Percentiles rank a stretch among this genome's conserved stretches.
Conservation (phyloP, 2,329 filamentous ascomycete species). For the Colletotrichum sp. region DNA sequence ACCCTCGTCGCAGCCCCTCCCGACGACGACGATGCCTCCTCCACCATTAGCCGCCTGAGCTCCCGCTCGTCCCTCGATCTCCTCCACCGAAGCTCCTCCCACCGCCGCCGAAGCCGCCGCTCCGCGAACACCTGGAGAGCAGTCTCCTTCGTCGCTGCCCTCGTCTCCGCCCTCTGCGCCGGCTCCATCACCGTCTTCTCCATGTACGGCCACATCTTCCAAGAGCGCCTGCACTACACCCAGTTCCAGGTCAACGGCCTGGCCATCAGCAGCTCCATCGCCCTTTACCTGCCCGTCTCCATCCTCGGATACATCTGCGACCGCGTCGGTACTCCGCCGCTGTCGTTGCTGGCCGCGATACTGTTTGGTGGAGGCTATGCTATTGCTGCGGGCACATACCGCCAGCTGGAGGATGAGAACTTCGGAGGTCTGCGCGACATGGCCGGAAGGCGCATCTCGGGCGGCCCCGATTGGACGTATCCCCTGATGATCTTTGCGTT, state of each 20-base stretch:
- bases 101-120: constrained; percentile 13
- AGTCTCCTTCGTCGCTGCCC: constrained; percentile 59
- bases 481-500: constrained; percentile 87
- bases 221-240: constrained; percentile 83
- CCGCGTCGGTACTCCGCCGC: constrained; percentile 78
- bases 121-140: constrained; percentile 38
- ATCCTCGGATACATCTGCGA: constrained; percentile 92
- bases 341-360: constrained; percentile 74
- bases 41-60: constrained; percentile 21
- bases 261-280: constrained; percentile 84
- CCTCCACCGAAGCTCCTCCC: constrained; percentile 1
- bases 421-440: constrained; percentile 18
- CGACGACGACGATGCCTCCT: constrained; percentile 19
- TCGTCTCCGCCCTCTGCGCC: constrained; percentile 73
- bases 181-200: constrained; percentile 94
- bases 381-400: constrained; percentile 81
- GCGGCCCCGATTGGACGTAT: constrained; percentile 69
- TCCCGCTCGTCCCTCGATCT: constrained; percentile 27
- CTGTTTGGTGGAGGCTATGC: constrained; percentile 85
- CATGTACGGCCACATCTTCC: constrained; percentile 90
- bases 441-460: constrained; percentile 30
- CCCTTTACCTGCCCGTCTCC: constrained; percentile 91
- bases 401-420: constrained; percentile 51
- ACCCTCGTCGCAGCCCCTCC: neutral
- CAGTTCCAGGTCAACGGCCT: constrained; percentile 93